Evolutionary conservation across 1,139 yeast genomes (phyloP), one percentile per base, ranked within the genome.

Genomic region (Kodamaea arcana): DNA sequence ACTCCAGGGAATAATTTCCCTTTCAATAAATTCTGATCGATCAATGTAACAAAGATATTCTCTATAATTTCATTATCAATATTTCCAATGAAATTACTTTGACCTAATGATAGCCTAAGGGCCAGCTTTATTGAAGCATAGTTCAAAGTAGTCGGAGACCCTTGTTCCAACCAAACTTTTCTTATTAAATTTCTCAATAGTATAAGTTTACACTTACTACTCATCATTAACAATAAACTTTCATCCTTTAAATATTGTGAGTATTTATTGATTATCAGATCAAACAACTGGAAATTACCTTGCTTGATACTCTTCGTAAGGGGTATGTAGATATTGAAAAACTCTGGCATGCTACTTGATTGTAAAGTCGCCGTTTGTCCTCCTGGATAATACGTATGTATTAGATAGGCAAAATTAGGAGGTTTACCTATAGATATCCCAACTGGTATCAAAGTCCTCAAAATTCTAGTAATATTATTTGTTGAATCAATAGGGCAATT

Each of bases 381-480:
- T 6, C 17, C 11, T 24, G 29, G 36, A 33, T 54, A 59, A 35
- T 46, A 54, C 2, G 43, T 33, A 4, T 45, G 39, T 3, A 34
- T 31, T 3, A 74, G 37, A 16, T 46, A 46, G 0, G 36, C 32
- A 29, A 68, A 57, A 34, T 68, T 65, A 2, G 80, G 78, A 2
- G 57, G 48, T 36, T 65, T 74, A 0, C 84, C 84, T 22, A 77
- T 61, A 2, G 75, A 48, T n/a, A 79, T 53, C 10, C 78, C 74
- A 8, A 70, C 51, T 0, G 94, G 86, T 1, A 83, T 50, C 29
- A 84, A 60, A 39, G 75, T 73, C 35, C 71, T 64, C 27, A 82
- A 54, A 10, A 78, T 63, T 10, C 53, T 50, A 26, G 68, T 48
- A 35, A 66, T 47, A 49, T 70, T 70, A 13, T 52, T 41, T 7